A percentile compares a stretch with the other conserved stretches of the same genome.
Evolutionary conservation across 2,329 filamentous ascomycete species (phyloP).

Genomic region (Pseudogymnoascus sp.): DNA sequence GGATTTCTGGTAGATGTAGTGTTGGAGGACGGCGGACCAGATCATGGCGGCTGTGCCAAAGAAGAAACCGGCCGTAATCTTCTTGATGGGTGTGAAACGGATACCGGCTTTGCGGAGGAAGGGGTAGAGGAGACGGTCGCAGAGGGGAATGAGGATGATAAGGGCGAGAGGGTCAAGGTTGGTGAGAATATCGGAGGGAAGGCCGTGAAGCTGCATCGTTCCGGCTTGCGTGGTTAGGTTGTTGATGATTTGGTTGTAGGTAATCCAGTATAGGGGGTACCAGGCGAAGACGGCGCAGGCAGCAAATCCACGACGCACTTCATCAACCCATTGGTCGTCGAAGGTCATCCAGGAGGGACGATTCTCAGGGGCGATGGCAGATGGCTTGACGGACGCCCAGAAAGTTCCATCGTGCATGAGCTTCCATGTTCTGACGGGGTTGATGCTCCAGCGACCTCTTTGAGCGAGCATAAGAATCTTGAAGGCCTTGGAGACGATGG

Average conservation of each 20-base stretch:
- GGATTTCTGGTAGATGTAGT: slow-evolving; percentile 47
- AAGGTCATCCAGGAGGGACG: slow-evolving; percentile 71
- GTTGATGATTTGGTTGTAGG: slow-evolving; percentile 58
- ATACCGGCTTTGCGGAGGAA: slow-evolving; percentile 41
- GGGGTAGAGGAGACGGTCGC: slow-evolving; percentile 48
- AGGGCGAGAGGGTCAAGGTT: slow-evolving; percentile 53
- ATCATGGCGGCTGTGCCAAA: slow-evolving; percentile 43
- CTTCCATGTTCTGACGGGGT: slow-evolving; percentile 44
- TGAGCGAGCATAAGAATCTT: slow-evolving; percentile 46
- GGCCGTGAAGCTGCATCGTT: slow-evolving; percentile 42
- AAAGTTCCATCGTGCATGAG: slow-evolving; percentile 46
- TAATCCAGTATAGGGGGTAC: slow-evolving; percentile 56
- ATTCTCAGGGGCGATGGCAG: slow-evolving; percentile 44
- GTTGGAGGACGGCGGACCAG: slow-evolving; percentile 47
- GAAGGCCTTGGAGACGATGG: slow-evolving; percentile 51
- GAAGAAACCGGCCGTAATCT: slow-evolving; percentile 51
- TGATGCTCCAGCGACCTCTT: slow-evolving; percentile 47
- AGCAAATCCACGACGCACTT: slow-evolving; percentile 46
- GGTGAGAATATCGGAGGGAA: slow-evolving; percentile 51
- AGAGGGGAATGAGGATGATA: slow-evolving; percentile 47
- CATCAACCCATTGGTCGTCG: slow-evolving; percentile 68
- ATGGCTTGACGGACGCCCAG: slow-evolving; percentile 53
- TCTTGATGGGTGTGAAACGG: slow-evolving; percentile 47
- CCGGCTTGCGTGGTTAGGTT: slow-evolving; percentile 57
- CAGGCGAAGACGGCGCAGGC: slow-evolving; percentile 64